Percentiles rank a stretch among this genome's conserved stretches.
These are phyloP conservation scores for Lentinula detonsa DNA, from an alignment of 768 basidiomycete species.

Conservation along the genomic window DNA sequence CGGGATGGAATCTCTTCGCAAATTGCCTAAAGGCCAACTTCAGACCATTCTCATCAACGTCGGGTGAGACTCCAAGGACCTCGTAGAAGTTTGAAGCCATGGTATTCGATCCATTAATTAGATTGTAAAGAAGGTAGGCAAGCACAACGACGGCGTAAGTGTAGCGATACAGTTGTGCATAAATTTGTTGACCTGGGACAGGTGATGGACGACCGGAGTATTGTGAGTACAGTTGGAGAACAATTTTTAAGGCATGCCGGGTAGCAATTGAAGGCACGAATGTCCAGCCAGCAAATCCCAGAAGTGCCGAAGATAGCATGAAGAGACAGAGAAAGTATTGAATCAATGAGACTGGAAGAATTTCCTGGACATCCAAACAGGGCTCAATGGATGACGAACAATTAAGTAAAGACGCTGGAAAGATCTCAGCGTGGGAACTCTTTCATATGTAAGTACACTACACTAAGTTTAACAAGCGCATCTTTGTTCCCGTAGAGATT, in stretches of 20 bases:
- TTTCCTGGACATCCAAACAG: background rate
- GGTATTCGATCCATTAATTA: constrained; percentile 49
- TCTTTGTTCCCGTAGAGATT: background rate
- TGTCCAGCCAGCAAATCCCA: constrained; percentile 58
- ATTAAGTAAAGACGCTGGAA: too few relatives aligned
- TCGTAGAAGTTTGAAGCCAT: constrained; percentile 76
- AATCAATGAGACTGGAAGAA: background rate
- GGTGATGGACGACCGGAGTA: constrained; percentile 30
- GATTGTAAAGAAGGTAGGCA: constrained; percentile 60
- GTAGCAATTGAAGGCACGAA: constrained; percentile 61
- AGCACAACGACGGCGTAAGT: constrained; percentile 60
- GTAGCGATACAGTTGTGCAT: constrained; percentile 55
- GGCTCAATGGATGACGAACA: too few relatives aligned
- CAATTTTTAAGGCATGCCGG: constrained; percentile 38
- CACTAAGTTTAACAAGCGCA: background rate
- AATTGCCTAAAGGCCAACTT: constrained; percentile 73
- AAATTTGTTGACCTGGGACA: constrained; percentile 33
- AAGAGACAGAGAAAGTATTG: background rate
- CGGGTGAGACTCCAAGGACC: constrained; percentile 54
- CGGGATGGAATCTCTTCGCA: constrained; percentile 72
- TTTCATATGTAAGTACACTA: too few relatives aligned
- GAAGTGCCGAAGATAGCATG: constrained; percentile 11
- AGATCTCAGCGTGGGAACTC: too few relatives aligned
- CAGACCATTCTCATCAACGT: constrained; percentile 60
- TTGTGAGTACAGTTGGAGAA: constrained; percentile 31